Evolutionary conservation across 495 filamentous ascomycete species (phyloP), one percentile per base, ranked within the genome.

Genomic region (Glonium stellatum): DNA sequence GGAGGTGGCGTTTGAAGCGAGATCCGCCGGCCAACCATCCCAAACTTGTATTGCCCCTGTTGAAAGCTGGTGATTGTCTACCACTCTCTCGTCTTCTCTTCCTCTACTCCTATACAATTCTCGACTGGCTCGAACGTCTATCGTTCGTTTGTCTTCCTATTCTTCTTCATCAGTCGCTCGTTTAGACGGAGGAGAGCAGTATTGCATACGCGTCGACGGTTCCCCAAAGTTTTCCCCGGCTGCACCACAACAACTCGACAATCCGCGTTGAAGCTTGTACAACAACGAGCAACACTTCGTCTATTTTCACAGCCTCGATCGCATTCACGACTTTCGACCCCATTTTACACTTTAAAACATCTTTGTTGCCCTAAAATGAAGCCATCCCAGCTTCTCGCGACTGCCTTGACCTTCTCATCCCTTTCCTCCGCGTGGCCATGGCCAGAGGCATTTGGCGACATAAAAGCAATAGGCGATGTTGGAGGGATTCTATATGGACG

Each of bases 371-470:
- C 51, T 55, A 58, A 63, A 41, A 75, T 75, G 72, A 69, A 70
- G 63, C 62, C 68, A 11, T 66, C 68, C 15, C 56, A 59, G 55
- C 42, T 72, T 52, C 54, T 73, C 58, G 55, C 72, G 1, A 56
- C 71, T 39, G 51, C 65, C 19, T 57, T 70, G 50, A 61, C 72
- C 61, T 44, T 73, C 52, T 67, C 71, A 46, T 61, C 70, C n/a
- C 53, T 69, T 18, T 64, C 69, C 19, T 57, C 66, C 25, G 69
- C 71, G 6, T 65, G 61, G 61, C 54, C 61, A 18, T 68, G 63
- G 62, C 47, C 54, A 15, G 59, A 59, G 27, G 54, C 61, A 60
- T 65, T 66, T 49, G 59, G 63, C 15, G 57, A 62, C 11, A 54
- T 66, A 13, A 60, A 69, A 21, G 65, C 58, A 2, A 44, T 68